Conservation (phyloP, 495 filamentous ascomycete species). For the Daldinia decipiens region DNA sequence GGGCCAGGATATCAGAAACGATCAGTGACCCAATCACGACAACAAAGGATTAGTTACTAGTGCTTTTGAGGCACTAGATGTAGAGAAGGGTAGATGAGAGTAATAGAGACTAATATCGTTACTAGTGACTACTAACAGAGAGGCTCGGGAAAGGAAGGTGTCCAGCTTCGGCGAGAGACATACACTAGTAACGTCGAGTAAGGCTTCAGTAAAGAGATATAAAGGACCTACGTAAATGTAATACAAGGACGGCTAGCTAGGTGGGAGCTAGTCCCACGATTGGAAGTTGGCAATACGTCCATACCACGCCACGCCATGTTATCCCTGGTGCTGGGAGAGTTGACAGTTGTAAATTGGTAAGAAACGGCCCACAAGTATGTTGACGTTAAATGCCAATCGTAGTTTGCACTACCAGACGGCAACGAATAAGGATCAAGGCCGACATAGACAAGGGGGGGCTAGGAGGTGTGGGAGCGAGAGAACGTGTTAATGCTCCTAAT, state of each 20-base stretch:
- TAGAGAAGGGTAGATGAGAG: not conserved
- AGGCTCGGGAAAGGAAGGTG: constrained; percentile 16
- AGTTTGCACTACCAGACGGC: constrained; percentile 23
- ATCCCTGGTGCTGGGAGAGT: constrained; percentile 39
- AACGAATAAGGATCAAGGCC: constrained; percentile 34
- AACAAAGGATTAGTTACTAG: constrained; percentile 6
- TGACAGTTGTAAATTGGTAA: constrained; percentile 34
- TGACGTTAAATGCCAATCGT: constrained; percentile 37
- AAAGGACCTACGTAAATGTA: constrained; percentile 34
- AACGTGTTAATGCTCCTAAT: constrained; percentile 23
- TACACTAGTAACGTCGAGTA: constrained; percentile 29
- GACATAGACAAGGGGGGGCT: constrained; percentile 28
- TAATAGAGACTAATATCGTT: constrained; percentile 11
- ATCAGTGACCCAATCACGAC: constrained; percentile 30
- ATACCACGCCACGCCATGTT: constrained; percentile 41
- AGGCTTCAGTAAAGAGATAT: constrained; percentile 29
- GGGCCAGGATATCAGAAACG: constrained; percentile 19
- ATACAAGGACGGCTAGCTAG: constrained; percentile 25
- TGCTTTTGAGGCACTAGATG: constrained; percentile 17
- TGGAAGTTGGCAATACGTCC: constrained; percentile 36
- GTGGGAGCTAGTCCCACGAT: constrained; percentile 39
- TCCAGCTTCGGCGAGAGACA: constrained; percentile 14
- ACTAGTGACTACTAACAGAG: not conserved
- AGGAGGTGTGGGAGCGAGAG: constrained; percentile 27
- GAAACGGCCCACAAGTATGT: constrained; percentile 39